phyloP scores from a whole-genome alignment of 768 basidiomycete species.

The Paxillus rubicundulus region DNA sequence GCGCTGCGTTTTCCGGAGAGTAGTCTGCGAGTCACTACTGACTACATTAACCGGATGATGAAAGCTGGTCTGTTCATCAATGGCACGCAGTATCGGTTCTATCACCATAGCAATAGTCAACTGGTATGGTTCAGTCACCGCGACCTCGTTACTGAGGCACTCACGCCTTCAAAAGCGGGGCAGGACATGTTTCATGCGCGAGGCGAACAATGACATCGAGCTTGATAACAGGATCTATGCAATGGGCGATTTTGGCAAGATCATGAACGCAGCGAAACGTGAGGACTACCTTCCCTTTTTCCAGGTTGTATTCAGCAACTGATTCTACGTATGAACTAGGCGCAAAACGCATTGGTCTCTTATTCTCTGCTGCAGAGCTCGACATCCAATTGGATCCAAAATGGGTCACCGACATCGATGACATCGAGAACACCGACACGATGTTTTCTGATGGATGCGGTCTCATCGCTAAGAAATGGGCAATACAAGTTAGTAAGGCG shows the following conservation, averaged over 20 bases:
- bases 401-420: constrained; percentile 52
- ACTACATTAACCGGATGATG: constrained; percentile 57
- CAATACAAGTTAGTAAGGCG: constrained; percentile 48
- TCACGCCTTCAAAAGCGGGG: constrained; percentile 42
- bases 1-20: constrained; percentile 54
- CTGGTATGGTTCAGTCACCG: constrained; percentile 35
- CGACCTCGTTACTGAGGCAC: background rate
- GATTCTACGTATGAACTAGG: constrained; percentile 36
- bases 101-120: constrained; percentile 71
- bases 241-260: constrained; percentile 56
- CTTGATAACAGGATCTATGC: constrained; percentile 56
- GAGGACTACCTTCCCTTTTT: constrained; percentile 12
- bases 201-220: constrained; percentile 52
- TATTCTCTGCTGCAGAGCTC: constrained; percentile 63
- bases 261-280: constrained; percentile 68
- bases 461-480: constrained; percentile 53
- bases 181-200: constrained; percentile 60
- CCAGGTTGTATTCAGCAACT: background rate
- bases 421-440: constrained; percentile 55
- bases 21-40: constrained; percentile 44
- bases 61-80: constrained; percentile 57
- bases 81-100: constrained; percentile 61
- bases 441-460: constrained; percentile 71
- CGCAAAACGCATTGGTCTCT: constrained; percentile 64
- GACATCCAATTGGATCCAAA: constrained; percentile 54